Conservation (phyloP, 176 grass and related monocot species). For the Eleusine indica region DNA sequence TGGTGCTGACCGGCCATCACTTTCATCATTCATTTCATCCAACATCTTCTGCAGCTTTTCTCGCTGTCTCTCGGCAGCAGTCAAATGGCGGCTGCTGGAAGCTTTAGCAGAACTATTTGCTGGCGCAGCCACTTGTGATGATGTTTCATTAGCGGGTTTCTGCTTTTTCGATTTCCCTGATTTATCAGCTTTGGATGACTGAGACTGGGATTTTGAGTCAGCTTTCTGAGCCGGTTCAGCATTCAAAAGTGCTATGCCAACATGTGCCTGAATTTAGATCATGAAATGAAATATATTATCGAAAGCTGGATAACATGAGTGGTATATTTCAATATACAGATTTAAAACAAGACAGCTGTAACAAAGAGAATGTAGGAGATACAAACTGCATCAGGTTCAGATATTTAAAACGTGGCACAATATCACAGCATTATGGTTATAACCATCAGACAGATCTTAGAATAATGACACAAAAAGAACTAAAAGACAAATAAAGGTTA, state of each 20-base stretch:
- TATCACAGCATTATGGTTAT: not conserved
- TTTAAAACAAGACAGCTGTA: not conserved
- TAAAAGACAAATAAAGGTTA: conserved; percentile 27
- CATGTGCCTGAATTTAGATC: conserved; percentile 66
- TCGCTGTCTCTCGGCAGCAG: conserved; percentile 78
- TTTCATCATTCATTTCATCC: conserved; percentile 92
- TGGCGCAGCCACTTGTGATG: conserved; percentile 42
- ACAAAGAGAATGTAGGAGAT: not conserved
- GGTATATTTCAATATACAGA: conserved; percentile 6
- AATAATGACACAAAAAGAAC: conserved; percentile 24
- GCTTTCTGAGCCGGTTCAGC: conserved; percentile 70
- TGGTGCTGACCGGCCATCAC: conserved; percentile 69
- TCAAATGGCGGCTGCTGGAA: conserved; percentile 56
- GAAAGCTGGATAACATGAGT: conserved; percentile 6
- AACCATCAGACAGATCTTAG: not conserved
- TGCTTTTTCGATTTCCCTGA: conserved; percentile 70
- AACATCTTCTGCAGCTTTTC: conserved; percentile 93
- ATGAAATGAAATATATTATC: conserved; percentile 16
- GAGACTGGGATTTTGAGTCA: conserved; percentile 48
- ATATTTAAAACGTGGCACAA: conserved; percentile 18
- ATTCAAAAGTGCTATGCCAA: conserved; percentile 95
- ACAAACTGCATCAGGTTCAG: conserved; percentile 5
- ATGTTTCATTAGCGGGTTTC: conserved; percentile 57
- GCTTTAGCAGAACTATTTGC: conserved; percentile 52
- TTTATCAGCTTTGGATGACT: conserved; percentile 78